Evolutionary conservation across 768 basidiomycete genomes (phyloP), one percentile per base, ranked within the genome.

Genomic region (Lactifluus volemus): DNA sequence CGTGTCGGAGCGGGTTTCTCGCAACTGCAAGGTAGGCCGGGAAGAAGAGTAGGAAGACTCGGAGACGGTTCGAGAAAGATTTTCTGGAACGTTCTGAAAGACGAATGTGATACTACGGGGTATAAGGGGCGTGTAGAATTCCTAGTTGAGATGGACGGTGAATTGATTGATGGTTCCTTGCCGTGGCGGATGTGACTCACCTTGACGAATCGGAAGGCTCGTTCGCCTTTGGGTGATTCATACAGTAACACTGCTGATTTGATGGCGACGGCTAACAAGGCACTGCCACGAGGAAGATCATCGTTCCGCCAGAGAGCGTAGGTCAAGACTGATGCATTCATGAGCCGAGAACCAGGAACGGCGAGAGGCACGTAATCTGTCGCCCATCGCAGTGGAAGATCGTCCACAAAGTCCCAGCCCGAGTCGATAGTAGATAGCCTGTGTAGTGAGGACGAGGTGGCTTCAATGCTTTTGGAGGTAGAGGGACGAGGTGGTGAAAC

Each of bases 351-450:
- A 3, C 86, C 82, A 29, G 79, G 71, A 2, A 80, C 73, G 5
- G 88, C 88, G n/a, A 93, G 79, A 0, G 88, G 84, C 2, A 89
- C 87, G 68, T 81, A 92, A 70, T 93, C 91, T 0, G 86, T 86
- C n/a, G 89, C 88, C 91, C 91, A 93, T 36, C 88, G 81, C 49
- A 92, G 67, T 2, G 89, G 87, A 9, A 88, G 73, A 51, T 82
- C 81, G 50, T 91, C 89, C 0, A 90, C 77, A 6, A 90, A 68
- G 69, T 92, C 89, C 89, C 89, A 73, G 25, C 55, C 30, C 34
- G 59, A 48, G 12, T 66, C 65, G 5, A 57, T 10, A 41, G 55
- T 34, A n/a, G 51, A 34, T 3, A 56, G 8, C 8, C 32, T 17
- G 29, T 44, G 17, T 17, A 30, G 15, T 19, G 21, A 4, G 4